Conservation (phyloP, 2,329 filamentous ascomycete species). For the Graphiopsis chlorocephala region DNA sequence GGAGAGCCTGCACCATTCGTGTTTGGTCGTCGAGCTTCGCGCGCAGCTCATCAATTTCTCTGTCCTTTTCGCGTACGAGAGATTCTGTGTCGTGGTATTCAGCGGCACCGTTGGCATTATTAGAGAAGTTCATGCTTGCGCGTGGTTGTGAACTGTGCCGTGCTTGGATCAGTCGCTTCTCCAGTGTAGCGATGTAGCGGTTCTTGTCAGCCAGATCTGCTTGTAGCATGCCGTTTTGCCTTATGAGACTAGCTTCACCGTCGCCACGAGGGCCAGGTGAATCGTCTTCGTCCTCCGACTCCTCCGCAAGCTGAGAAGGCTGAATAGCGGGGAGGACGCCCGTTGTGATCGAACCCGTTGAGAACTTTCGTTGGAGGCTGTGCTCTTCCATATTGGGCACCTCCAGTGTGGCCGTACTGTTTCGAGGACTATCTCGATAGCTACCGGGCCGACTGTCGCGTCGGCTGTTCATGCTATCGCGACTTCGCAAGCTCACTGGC, state of each 20-base stretch:
- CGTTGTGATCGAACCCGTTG: conserved; percentile 31
- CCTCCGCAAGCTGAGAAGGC: conserved; percentile 31
- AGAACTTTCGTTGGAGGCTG: conserved; percentile 27
- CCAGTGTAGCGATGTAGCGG: conserved; percentile 88
- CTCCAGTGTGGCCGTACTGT: conserved; percentile 36
- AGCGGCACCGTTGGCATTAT: conserved; percentile 33
- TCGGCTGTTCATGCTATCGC: conserved; percentile 24
- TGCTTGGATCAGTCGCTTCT: conserved; percentile 88
- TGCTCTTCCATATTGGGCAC: conserved; percentile 33
- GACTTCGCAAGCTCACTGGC: conserved; percentile 32
- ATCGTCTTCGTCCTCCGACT: conserved; percentile 47
- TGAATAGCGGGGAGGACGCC: conserved; percentile 31
- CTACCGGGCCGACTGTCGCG: conserved; percentile 30
- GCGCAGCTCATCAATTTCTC: conserved; percentile 87
- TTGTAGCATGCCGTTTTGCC: conserved; percentile 90
- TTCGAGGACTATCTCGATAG: conserved; percentile 6
- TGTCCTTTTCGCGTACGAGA: conserved; percentile 81
- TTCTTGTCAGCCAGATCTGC: conserved; percentile 97
- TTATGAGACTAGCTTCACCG: conserved; percentile 73
- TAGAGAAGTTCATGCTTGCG: conserved; percentile 69
- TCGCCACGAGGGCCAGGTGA: conserved; percentile 74
- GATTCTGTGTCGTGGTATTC: conserved; percentile 74
- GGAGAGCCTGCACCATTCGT: conserved; percentile 82
- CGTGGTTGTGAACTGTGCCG: conserved; percentile 85
- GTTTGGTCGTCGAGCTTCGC: conserved; percentile 92